Evolutionary conservation across 2,329 filamentous ascomycete genomes (phyloP).

Genomic region (Neopestalotiopsis rosae): DNA sequence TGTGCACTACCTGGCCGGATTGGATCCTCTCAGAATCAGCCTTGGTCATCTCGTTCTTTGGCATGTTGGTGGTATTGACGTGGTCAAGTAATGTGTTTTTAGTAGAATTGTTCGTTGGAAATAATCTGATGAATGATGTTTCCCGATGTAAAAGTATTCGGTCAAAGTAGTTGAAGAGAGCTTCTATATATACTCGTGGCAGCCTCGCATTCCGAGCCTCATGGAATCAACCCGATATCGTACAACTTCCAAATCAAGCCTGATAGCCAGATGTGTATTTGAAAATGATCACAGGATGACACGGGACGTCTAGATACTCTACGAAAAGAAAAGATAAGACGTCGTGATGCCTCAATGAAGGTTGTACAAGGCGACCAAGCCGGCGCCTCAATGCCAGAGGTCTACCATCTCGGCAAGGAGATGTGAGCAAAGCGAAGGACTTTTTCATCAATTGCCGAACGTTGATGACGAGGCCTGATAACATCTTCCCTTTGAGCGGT

Average conservation of each 20-base stretch:
- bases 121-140: not conserved
- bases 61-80: not conserved
- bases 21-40: constrained; percentile 8
- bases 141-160: not conserved
- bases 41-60: constrained; percentile 2
- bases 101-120: not conserved
- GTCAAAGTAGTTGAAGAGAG: not conserved
- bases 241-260: not conserved
- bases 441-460: not conserved
- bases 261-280: not conserved
- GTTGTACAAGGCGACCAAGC: not conserved
- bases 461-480: not conserved
- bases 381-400: not conserved
- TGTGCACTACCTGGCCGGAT: not conserved
- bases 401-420: not conserved
- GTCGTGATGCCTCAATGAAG: not conserved
- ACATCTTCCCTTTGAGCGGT: not conserved
- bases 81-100: not conserved
- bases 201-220: not conserved
- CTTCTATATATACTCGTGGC: not conserved
- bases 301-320: not conserved
- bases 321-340: not conserved
- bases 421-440: not conserved
- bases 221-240: not conserved
- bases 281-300: not conserved